Percentiles rank a stretch among this genome's conserved stretches.
Evolutionary conservation across 306 rosid species (phyloP).

Genomic region (Dryas drummondii): DNA sequence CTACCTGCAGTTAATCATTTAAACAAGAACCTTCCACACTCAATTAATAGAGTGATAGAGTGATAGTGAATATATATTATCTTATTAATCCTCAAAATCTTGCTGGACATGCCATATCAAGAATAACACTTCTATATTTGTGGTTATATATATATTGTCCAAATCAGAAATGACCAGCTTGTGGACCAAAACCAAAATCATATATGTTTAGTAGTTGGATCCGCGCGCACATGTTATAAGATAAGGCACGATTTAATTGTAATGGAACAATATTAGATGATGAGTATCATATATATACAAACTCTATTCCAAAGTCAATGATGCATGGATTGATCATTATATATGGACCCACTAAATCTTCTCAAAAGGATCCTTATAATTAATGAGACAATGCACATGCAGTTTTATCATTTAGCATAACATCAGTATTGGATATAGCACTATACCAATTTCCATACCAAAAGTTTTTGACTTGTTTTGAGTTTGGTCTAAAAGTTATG

Average conservation of each 20-base stretch:
- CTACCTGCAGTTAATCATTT: no score
- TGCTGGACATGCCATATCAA: background rate
- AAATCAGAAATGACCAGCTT: background rate
- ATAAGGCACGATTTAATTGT: background rate
- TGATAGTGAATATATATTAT: no score
- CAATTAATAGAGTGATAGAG: no score
- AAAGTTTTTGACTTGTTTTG: constrained; percentile 7
- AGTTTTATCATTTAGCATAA: constrained; percentile 7
- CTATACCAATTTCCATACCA: background rate
- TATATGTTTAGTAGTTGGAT: no score
- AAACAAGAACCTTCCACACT: no score
- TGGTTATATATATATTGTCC: background rate
- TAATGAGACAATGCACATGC: constrained; percentile 9
- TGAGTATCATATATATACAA: background rate
- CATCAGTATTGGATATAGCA: background rate
- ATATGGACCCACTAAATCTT: constrained; percentile 51
- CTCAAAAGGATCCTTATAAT: constrained; percentile 28
- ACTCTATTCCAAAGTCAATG: background rate
- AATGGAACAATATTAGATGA: background rate
- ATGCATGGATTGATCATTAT: constrained; percentile 14
- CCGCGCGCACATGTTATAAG: background rate
- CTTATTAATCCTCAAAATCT: background rate
- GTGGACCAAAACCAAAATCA: background rate
- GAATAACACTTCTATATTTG: background rate
- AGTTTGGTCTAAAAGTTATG: background rate